A percentile compares a stretch with the other conserved stretches of the same genome.
These are phyloP conservation scores for Blastobotrys buckinghamii DNA, from an alignment of 1,139 yeast genomes.

Conservation along the genomic window DNA sequence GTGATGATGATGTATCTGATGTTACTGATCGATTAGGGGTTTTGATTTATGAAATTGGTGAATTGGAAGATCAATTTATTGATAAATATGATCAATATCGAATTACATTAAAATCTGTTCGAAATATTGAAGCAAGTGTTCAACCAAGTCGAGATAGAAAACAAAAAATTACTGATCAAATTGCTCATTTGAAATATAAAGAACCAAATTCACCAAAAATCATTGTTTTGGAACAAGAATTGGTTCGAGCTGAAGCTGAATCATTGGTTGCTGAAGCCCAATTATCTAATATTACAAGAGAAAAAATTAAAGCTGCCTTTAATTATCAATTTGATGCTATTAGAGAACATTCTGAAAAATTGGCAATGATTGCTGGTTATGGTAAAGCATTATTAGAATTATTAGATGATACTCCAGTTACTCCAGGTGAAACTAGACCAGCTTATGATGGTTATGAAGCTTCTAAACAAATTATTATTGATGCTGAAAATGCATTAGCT, in stretches of 20 bases:
- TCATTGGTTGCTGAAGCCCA: slow-evolving; percentile 98
- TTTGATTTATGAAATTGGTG: slow-evolving; percentile 91
- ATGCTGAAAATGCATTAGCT: slow-evolving; percentile 92
- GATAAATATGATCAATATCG: slow-evolving; percentile 98
- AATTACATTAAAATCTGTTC: slow-evolving; percentile 86
- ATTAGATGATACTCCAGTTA: slow-evolving; percentile 92
- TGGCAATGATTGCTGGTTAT: slow-evolving; percentile 95
- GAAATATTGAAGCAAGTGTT: slow-evolving; percentile 95
- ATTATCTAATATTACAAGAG: slow-evolving; percentile 95
- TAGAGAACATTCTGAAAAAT: slow-evolving; percentile 94
- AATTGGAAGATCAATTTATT: slow-evolving; percentile 94
- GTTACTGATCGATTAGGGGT: slow-evolving; percentile 97
- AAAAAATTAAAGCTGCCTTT: slow-evolving; percentile 95
- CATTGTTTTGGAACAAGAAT: slow-evolving; percentile 91
- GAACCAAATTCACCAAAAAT: slow-evolving; percentile 97
- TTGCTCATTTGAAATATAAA: slow-evolving; percentile 95
- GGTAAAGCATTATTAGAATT: slow-evolving; percentile 96
- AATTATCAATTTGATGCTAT: slow-evolving; percentile 95
- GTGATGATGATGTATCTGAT: slow-evolving; percentile 95
- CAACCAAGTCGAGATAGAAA: slow-evolving; percentile 98
- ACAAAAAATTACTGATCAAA: slow-evolving; percentile 95
- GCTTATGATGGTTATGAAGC: slow-evolving; percentile 98
- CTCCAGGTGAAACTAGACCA: slow-evolving; percentile 99
- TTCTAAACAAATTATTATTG: slow-evolving; percentile 94
- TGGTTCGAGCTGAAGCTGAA: slow-evolving; percentile 98